Base-by-base conservation (phyloP, 371 early-diverging fungal genomes). In the Mucor saturninus region DNA sequence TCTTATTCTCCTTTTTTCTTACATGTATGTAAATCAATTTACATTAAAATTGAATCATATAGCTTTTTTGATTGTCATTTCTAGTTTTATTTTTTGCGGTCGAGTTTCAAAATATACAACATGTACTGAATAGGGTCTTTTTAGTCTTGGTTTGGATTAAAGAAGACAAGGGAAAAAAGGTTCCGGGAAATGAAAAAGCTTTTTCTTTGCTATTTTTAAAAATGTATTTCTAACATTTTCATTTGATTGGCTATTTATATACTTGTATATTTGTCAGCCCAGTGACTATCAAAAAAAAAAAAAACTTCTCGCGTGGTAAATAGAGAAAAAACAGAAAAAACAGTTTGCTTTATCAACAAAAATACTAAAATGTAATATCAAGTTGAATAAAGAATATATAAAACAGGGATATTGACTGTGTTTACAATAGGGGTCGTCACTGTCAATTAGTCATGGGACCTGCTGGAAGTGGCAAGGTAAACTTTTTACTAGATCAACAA, bases 381-480 rank as follows among this genome's bases (percentile, higher is more conserved):
- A 35, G 35, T 35, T 8, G 35, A 35, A 35, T 35, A 35, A 35
- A 45, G 21, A 46, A 46, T 21, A 7, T 21, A 42, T 0, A 42
- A 46, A 46, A n/a, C n/a, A 46, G 26, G 8, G 7, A 8, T 9
- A 14, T 46, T 26, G 21, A 21, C 46, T 21, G n/a, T 43, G n/a
- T 21, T 42, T 42, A 9, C 4, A 42, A 10, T 72, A 81, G 81
- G 97, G 96, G 96, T 56, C 88, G 92, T 50, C 86, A 92, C 57
- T 93, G 93, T 72, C 97, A 97, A 79, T 86, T 98, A n/a, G 98
- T 98, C 43, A 97, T 98, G 95, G 98, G 98, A 13, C 98, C 98
- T 31, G 98, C 98, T 13, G 97, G 97, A 40, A 89, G 90, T 73
- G 98, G 98, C 69, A 97, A 97, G 87, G 92, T 92, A 78, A 68